Base-by-base conservation (phyloP, 2,329 filamentous ascomycete genomes). In the Penicillium palitans region DNA sequence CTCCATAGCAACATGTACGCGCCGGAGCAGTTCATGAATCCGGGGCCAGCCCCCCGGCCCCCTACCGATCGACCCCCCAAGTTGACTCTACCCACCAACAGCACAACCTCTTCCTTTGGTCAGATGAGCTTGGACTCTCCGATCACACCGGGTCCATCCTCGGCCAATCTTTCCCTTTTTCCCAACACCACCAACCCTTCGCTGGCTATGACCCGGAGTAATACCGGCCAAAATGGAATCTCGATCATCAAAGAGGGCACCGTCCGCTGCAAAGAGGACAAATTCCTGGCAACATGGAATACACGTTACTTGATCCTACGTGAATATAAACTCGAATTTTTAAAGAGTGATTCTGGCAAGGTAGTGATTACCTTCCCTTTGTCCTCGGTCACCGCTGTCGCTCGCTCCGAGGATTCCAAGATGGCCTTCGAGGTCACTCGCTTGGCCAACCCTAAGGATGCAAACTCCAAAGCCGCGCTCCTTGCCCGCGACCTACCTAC, bases 381-480 rank as follows among this genome's bases (percentile, higher is more conserved):
- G 51, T 90, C 90, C 65, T 92, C 96, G 69, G 91, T 99, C 37
- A 88, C 92, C 63, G 91, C 91, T 63, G 92, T 99, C 55, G 90
- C 91, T 62, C 87, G 95, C 65, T 93, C 96, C 41, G 95, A 99
- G 76, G 89, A 91, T 59, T 90, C 91, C 51, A 91, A 91, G 21
- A 93, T 91, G 74, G 93, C 96, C 46, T 95, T 99, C 72, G 95
- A 99, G 77, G 91, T 99, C 75, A 93, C 92, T 70, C 86, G 93
- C 61, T 83, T 81, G 55, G 78, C 80, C 41, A 81, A 81, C 59
- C 75, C 78, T 56, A 83, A 87, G 48, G 88, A 87, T 67, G 87
- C 86, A 40, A 78, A 83, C 57, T 77, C 77, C 40, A 90, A 88
- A 47, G 85, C 84, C 51, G 90, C 89, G 60, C 85, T 91, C 12